Conservation (phyloP, 192 early-diverging fungal species). For the Phycomyces nitens region DNA sequence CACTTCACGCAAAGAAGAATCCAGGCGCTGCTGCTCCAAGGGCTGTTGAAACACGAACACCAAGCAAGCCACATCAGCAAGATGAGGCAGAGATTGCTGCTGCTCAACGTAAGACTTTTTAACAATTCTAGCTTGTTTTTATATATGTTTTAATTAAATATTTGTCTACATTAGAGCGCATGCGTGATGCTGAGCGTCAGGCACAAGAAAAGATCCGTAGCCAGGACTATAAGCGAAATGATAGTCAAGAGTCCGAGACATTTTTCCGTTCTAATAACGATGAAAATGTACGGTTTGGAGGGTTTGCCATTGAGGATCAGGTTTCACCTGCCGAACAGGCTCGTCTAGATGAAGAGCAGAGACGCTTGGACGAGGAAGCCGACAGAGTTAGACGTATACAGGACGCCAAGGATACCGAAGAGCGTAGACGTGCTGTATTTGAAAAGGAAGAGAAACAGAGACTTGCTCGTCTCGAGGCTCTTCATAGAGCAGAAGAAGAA, state of each 20-base stretch:
- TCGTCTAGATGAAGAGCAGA: conserved; percentile 15
- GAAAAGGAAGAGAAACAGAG: conserved; percentile 17
- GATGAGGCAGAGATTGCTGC: conserved; percentile 21
- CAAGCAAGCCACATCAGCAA: conserved; percentile 14
- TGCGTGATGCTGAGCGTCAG: conserved; percentile 30
- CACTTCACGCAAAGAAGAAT: conserved; percentile 21
- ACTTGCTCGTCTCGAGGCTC: conserved; percentile 15
- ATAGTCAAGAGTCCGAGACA: conserved; percentile 9
- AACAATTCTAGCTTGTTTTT: not conserved
- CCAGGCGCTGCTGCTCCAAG: conserved; percentile 9
- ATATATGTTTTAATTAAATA: not conserved
- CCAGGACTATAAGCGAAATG: conserved; percentile 28
- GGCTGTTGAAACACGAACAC: conserved; percentile 10
- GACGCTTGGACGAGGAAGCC: conserved; percentile 9
- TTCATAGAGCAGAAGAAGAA: conserved; percentile 13
- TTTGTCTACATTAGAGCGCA: conserved; percentile 22
- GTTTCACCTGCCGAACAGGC: conserved; percentile 8
- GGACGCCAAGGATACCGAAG: conserved; percentile 10
- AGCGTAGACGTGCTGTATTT: conserved; percentile 16
- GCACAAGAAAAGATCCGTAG: conserved; percentile 39
- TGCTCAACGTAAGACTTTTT: conserved; percentile 24
- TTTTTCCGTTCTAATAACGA: too few species aligned
- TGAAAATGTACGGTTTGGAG: too few species aligned
- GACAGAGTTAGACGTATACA: conserved; percentile 16
- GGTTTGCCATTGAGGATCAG: conserved; percentile 5